Percentiles rank a stretch among this genome's conserved stretches.
These are phyloP conservation scores for Macadamia integrifolia DNA, from an alignment of 164 flowering plant genomes.

Conservation along the genomic window DNA sequence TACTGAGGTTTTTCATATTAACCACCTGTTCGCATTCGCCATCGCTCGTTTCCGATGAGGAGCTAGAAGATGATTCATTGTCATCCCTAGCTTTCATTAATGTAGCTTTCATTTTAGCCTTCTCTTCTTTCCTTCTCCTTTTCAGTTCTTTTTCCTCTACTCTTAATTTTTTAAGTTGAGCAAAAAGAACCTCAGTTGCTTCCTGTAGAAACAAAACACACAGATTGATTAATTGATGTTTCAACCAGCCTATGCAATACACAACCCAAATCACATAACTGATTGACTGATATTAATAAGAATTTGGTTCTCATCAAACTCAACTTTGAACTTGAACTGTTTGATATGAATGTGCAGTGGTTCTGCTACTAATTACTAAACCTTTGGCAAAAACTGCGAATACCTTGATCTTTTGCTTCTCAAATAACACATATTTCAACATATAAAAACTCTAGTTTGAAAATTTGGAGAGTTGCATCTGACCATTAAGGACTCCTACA, in stretches of 20 bases:
- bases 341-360: too few relatives aligned
- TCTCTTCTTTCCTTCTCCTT: conserved; percentile 42
- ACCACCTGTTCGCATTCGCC: conserved; percentile 47
- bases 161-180: conserved; percentile 35
- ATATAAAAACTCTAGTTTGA: too few relatives aligned
- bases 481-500: not conserved
- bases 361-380: too few relatives aligned
- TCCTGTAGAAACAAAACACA: conserved; percentile 22
- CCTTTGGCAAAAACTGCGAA: too few relatives aligned
- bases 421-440: too few relatives aligned
- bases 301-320: too few relatives aligned
- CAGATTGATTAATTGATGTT: not conserved
- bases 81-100: conserved; percentile 9
- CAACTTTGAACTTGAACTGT: too few relatives aligned
- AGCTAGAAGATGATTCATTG: conserved; percentile 32
- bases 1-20: conserved; percentile 28
- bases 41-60: conserved; percentile 53
- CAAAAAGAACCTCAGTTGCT: conserved; percentile 32
- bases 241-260: not conserved
- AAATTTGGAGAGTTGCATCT: not conserved
- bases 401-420: too few relatives aligned
- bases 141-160: conserved; percentile 49
- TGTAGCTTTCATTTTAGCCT: conserved; percentile 27
- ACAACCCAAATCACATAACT: not conserved
- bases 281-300: not conserved